Conservation (phyloP, 768 basidiomycete species). For the Tulasnella sp. region DNA sequence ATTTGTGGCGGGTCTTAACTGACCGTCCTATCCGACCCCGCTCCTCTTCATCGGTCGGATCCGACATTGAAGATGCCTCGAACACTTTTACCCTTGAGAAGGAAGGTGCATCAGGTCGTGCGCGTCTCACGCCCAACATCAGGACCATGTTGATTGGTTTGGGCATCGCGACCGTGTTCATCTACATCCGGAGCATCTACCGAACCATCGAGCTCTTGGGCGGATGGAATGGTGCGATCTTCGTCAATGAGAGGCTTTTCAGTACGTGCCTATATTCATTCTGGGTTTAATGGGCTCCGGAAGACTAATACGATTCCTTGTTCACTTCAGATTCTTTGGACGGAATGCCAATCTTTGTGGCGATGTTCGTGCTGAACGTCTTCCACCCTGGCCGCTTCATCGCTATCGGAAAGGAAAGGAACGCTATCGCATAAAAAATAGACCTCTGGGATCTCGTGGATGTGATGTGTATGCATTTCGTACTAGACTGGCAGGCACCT, state of each 20-base stretch:
- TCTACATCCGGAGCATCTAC: slow-evolving; percentile 40
- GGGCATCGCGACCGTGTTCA: slow-evolving; percentile 31
- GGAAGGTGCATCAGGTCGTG: background rate
- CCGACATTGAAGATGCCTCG: slow-evolving; percentile 40
- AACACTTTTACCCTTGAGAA: background rate
- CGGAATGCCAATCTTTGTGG: slow-evolving; percentile 42
- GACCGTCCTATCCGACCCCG: slow-evolving; percentile 27
- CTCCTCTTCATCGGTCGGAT: slow-evolving; percentile 36
- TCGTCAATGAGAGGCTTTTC: slow-evolving; percentile 43
- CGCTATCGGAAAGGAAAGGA: background rate
- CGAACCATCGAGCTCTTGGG: slow-evolving; percentile 20
- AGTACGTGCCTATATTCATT: slow-evolving; percentile 30
- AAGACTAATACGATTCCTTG: background rate
- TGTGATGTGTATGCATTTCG: background rate
- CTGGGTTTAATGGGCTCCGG: background rate
- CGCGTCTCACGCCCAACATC: slow-evolving; percentile 13
- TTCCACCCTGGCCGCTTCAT: slow-evolving; percentile 41
- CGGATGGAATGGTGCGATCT: slow-evolving; percentile 24
- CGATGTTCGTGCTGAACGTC: slow-evolving; percentile 41
- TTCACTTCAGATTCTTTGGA: slow-evolving; percentile 41
- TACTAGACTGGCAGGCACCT: background rate
- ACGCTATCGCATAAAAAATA: background rate
- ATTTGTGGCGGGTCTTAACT: background rate
- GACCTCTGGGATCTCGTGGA: background rate
- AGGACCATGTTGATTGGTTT: slow-evolving; percentile 27